Conservation (phyloP, 768 basidiomycete genomes). For the Chiua virens region DNA sequence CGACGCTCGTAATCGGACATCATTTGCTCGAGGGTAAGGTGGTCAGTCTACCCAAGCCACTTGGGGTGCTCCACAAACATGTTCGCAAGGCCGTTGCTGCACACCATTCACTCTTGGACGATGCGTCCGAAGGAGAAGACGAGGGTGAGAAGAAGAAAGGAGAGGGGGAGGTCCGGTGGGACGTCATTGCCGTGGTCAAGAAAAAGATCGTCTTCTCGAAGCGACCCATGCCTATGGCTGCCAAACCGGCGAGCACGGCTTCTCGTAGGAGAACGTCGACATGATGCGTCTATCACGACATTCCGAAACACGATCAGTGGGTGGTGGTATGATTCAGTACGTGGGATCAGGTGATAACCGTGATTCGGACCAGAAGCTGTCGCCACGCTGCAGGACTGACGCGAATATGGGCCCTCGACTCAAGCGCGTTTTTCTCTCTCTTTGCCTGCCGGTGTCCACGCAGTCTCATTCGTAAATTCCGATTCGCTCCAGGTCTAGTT, state of each 20-base stretch:
- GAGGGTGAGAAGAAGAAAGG: neutral
- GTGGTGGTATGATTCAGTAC: no score
- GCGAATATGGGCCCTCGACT: no score
- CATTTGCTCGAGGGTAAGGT: conserved; percentile 91
- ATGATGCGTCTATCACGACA: neutral
- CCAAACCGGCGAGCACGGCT: conserved; percentile 20
- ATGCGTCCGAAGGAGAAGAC: neutral
- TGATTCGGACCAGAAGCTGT: no score
- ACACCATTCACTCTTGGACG: no score
- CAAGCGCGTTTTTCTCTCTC: neutral
- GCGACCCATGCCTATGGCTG: conserved; percentile 71
- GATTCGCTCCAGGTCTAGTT: no score
- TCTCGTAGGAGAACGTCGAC: conserved; percentile 19
- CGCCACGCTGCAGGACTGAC: no score
- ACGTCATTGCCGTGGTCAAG: conserved; percentile 69
- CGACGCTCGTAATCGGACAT: conserved; percentile 81
- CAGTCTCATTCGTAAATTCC: no score
- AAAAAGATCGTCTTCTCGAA: conserved; percentile 84
- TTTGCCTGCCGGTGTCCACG: conserved; percentile 1
- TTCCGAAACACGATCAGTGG: no score
- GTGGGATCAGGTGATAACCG: no score
- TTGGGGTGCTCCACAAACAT: conserved; percentile 64
- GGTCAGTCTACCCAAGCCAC: conserved; percentile 70
- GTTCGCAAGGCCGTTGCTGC: neutral
- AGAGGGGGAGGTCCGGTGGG: conserved; percentile 44